Evolutionary conservation across 164 flowering plant genomes (phyloP).

Genomic region (Tetracentron sinense): DNA sequence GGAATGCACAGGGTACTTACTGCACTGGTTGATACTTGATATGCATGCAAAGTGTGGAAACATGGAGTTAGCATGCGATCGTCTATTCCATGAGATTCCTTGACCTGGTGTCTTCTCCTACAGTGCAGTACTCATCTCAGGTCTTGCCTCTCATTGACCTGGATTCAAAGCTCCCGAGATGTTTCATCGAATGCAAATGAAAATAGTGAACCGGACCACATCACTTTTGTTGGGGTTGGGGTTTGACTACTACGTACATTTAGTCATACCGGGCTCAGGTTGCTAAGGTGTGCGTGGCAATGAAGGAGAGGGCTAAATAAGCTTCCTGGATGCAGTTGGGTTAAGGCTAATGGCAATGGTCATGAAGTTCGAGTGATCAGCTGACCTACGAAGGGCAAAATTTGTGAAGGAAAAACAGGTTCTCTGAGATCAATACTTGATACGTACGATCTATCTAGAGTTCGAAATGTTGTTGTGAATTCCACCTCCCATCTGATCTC

Average conservation of each 20-base stretch:
- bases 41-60: slow-evolving; percentile 44
- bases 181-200: slow-evolving; percentile 23
- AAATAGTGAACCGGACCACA: slow-evolving; percentile 28
- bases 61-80: slow-evolving; percentile 33
- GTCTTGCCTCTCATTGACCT: slow-evolving; percentile 41
- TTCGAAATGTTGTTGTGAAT: background rate
- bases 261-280: slow-evolving; percentile 39
- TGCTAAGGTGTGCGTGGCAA: slow-evolving; percentile 18
- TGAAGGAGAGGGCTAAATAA: slow-evolving; percentile 22
- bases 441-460: background rate
- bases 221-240: slow-evolving; percentile 40
- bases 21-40: slow-evolving; percentile 35
- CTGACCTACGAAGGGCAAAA: background rate
- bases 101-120: slow-evolving; percentile 30
- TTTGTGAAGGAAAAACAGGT: background rate
- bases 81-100: slow-evolving; percentile 27
- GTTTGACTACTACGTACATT: slow-evolving; percentile 35
- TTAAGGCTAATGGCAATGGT: slow-evolving; percentile 7
- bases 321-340: slow-evolving; percentile 38
- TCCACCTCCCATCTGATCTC: background rate
- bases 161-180: slow-evolving; percentile 28
- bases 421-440: background rate
- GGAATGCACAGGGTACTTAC: slow-evolving; percentile 33
- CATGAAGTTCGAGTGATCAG: background rate
- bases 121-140: slow-evolving; percentile 35